phyloP scores from a whole-genome alignment of 2,329 filamentous ascomycete genomes.

The Fusarium decemcellulare region DNA sequence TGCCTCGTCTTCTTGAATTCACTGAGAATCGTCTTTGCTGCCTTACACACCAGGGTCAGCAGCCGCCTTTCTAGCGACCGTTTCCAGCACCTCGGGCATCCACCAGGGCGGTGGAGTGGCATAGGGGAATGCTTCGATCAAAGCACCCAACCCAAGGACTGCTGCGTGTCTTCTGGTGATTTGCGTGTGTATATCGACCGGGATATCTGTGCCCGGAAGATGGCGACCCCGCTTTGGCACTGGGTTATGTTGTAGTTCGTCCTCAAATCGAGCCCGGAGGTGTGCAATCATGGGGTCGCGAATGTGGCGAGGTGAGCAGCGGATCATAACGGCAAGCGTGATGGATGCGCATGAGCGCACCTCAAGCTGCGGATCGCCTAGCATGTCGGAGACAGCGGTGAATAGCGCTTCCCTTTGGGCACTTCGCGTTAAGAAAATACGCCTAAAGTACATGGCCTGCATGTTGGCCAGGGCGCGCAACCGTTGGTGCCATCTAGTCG shows the following conservation, averaged over 20 bases:
- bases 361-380: conserved; percentile 91
- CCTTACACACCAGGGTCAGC: conserved; percentile 91
- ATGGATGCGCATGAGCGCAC: conserved; percentile 93
- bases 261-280: conserved; percentile 85
- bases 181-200: conserved; percentile 79
- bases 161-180: conserved; percentile 90
- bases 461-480: conserved; percentile 97
- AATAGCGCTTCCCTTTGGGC: conserved; percentile 86
- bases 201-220: conserved; percentile 76
- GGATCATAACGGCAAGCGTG: conserved; percentile 97
- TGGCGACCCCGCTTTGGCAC: conserved; percentile 81
- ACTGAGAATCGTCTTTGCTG: conserved; percentile 91
- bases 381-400: conserved; percentile 94
- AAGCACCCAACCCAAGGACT: conserved; percentile 88
- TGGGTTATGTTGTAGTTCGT: conserved; percentile 84
- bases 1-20: conserved; percentile 99
- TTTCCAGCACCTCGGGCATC: conserved; percentile 94
- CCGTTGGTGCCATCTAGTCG: conserved; percentile 94
- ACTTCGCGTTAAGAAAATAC: conserved; percentile 86
- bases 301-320: conserved; percentile 87
- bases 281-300: conserved; percentile 83
- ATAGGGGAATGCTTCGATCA: conserved; percentile 97
- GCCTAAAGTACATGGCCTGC: conserved; percentile 98
- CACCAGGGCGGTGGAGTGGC: conserved; percentile 91
- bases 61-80: conserved; percentile 86